Percentiles rank a stretch among this genome's conserved stretches.
Conservation (phyloP, 2,329 filamentous ascomycete species). For the Ascosphaera aggregata region DNA sequence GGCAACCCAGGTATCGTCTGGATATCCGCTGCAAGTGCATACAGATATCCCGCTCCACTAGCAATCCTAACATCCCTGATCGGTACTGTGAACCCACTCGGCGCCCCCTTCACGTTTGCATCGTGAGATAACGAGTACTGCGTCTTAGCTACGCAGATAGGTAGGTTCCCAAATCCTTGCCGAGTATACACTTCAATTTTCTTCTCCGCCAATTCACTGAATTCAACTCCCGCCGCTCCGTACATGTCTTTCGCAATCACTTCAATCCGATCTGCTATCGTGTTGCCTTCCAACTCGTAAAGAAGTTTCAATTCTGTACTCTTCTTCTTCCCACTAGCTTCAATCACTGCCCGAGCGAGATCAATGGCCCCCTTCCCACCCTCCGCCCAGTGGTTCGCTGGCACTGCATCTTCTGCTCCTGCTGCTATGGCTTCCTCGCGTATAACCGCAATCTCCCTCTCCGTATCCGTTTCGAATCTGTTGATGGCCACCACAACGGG, state of each 20-base stretch:
- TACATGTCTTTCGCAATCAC: slow-evolving; percentile 86
- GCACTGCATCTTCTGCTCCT: slow-evolving; percentile 79
- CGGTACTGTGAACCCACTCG: slow-evolving; percentile 79
- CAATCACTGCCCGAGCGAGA: slow-evolving; percentile 66
- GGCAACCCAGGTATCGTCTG: slow-evolving; percentile 94
- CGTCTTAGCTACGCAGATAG: slow-evolving; percentile 94
- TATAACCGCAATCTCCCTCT: slow-evolving; percentile 72
- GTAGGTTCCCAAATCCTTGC: slow-evolving; percentile 79
- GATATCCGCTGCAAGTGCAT: slow-evolving; percentile 87
- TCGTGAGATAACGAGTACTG: slow-evolving; percentile 94
- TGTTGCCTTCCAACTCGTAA: slow-evolving; percentile 49
- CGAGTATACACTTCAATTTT: slow-evolving; percentile 89
- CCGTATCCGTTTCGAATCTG: slow-evolving; percentile 82
- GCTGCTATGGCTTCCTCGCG: slow-evolving; percentile 79
- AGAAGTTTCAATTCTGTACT: slow-evolving; percentile 60
- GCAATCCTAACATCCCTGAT: slow-evolving; percentile 88
- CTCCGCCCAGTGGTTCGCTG: slow-evolving; percentile 92
- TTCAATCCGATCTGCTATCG: slow-evolving; percentile 74
- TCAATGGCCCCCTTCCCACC: slow-evolving; percentile 79
- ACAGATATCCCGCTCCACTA: slow-evolving; percentile 83
- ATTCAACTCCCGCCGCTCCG: slow-evolving; percentile 68
- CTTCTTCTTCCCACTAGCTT: slow-evolving; percentile 60
- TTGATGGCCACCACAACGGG: slow-evolving; percentile 96
- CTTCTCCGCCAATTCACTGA: slow-evolving; percentile 81
- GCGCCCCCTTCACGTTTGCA: slow-evolving; percentile 79